Percentiles rank a stretch among this genome's conserved stretches.
Evolutionary conservation across 2,329 filamentous ascomycete species (phyloP).

Genomic region (Exophiala bonariae): DNA sequence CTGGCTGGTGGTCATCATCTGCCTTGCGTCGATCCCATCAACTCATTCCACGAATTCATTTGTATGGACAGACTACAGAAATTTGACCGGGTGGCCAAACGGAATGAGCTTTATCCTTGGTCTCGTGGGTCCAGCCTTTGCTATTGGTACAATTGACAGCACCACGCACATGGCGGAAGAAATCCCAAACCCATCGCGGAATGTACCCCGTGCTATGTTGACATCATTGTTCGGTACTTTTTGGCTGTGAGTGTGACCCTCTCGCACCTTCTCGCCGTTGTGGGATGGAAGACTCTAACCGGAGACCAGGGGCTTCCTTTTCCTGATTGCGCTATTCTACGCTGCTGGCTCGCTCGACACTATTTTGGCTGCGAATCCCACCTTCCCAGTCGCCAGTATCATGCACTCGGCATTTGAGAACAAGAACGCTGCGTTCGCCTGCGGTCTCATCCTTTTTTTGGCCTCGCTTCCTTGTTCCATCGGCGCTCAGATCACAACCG

Average conservation of each 20-base stretch:
- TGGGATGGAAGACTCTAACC: slow-evolving; percentile 41
- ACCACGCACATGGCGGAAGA: slow-evolving; percentile 65
- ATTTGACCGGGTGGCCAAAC: slow-evolving; percentile 43
- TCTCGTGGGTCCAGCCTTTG: slow-evolving; percentile 70
- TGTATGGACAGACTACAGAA: slow-evolving; percentile 60
- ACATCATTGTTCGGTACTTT: slow-evolving; percentile 2
- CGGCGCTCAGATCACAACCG: slow-evolving; percentile 29
- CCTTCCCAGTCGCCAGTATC: slow-evolving; percentile 66
- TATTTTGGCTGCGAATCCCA: slow-evolving; percentile 44
- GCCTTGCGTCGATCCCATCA: slow-evolving; percentile 29
- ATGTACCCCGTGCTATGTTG: slow-evolving; percentile 38
- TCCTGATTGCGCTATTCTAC: slow-evolving; percentile 53
- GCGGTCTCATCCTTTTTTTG: slow-evolving; percentile 56
- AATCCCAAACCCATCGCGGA: slow-evolving; percentile 61
- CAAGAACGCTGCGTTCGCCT: slow-evolving; percentile 49
- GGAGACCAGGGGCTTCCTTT: slow-evolving; percentile 49
- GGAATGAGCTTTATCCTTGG: slow-evolving; percentile 65
- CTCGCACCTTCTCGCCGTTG: not conserved
- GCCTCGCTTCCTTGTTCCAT: slow-evolving; percentile 35
- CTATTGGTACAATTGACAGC: slow-evolving; percentile 66
- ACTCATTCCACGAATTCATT: slow-evolving; percentile 48
- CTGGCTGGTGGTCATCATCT: slow-evolving; percentile 47
- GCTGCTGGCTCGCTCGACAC: slow-evolving; percentile 45
- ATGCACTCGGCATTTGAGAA: slow-evolving; percentile 59
- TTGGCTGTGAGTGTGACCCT: not conserved